A percentile compares a stretch with the other conserved stretches of the same genome.
Conservation (phyloP, 805 yeast species). For the Ogataea trehaloabstinens region DNA sequence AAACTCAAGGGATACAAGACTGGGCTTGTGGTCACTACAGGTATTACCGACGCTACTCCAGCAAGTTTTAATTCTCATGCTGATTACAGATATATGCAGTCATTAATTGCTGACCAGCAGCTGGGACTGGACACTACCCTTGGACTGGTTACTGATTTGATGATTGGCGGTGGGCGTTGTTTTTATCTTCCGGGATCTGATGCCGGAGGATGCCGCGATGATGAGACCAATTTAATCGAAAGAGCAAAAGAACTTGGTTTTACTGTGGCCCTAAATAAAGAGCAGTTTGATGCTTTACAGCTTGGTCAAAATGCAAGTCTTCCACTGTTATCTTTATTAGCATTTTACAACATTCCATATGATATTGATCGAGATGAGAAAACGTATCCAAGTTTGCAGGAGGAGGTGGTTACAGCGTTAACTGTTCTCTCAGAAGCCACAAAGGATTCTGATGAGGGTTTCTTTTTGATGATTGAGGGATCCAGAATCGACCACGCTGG, state of each 20-base stretch:
- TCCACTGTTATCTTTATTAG: slow-evolving; percentile 76
- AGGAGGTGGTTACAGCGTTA: slow-evolving; percentile 73
- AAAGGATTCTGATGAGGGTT: slow-evolving; percentile 72
- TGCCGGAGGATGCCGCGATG: slow-evolving; percentile 67
- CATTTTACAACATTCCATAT: slow-evolving; percentile 77
- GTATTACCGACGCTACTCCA: slow-evolving; percentile 94
- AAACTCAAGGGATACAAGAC: slow-evolving; percentile 78
- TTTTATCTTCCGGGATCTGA: slow-evolving; percentile 60
- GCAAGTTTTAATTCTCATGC: slow-evolving; percentile 86
- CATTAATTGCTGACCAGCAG: slow-evolving; percentile 83
- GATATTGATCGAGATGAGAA: slow-evolving; percentile 69
- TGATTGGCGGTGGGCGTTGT: slow-evolving; percentile 90
- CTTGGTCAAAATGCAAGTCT: slow-evolving; percentile 62
- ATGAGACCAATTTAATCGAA: slow-evolving; percentile 62
- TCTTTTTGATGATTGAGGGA: slow-evolving; percentile 85
- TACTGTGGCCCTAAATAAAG: slow-evolving; percentile 59
- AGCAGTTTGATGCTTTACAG: slow-evolving; percentile 54
- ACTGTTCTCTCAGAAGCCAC: slow-evolving; percentile 66
- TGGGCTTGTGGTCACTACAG: slow-evolving; percentile 89
- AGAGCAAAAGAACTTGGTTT: slow-evolving; percentile 63
- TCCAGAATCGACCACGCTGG: slow-evolving; percentile 96
- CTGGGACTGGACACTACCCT: slow-evolving; percentile 71
- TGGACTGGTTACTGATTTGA: slow-evolving; percentile 77
- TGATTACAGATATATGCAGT: slow-evolving; percentile 73
- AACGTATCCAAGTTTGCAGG: slow-evolving; percentile 73